Evolutionary conservation across 257 asterid species (phyloP).

Genomic region (Anisodus acutangulus): DNA sequence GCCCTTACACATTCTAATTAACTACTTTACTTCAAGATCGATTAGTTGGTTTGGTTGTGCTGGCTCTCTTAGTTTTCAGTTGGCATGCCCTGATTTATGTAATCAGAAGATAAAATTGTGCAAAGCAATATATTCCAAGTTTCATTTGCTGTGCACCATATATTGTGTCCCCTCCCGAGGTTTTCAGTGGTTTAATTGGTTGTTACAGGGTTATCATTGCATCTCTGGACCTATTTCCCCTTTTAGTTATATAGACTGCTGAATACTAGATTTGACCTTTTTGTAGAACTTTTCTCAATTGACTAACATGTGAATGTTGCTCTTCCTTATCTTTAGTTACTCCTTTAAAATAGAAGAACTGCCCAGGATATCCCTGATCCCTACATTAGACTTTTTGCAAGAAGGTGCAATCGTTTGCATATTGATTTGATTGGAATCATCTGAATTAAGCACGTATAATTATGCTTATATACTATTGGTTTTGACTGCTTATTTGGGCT

Average conservation of each 20-base stretch:
- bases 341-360: background rate
- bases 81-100: background rate
- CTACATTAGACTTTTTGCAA: background rate
- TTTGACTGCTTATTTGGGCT: background rate
- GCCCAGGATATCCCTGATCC: background rate
- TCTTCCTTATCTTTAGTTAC: background rate
- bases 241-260: background rate
- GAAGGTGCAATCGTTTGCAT: background rate
- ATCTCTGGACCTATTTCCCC: background rate
- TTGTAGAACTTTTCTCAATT: background rate
- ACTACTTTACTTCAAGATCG: background rate
- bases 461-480: background rate
- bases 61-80: background rate
- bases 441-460: no score
- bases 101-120: background rate
- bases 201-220: background rate
- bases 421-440: background rate
- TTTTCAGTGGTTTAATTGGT: background rate
- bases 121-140: background rate
- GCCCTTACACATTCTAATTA: background rate
- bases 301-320: background rate
- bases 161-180: no score
- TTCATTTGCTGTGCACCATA: background rate
- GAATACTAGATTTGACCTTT: background rate
- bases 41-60: background rate